These are phyloP conservation scores for Irpex lacteus DNA, from an alignment of 1,284 basidiomycete species.

Conservation along the genomic window DNA sequence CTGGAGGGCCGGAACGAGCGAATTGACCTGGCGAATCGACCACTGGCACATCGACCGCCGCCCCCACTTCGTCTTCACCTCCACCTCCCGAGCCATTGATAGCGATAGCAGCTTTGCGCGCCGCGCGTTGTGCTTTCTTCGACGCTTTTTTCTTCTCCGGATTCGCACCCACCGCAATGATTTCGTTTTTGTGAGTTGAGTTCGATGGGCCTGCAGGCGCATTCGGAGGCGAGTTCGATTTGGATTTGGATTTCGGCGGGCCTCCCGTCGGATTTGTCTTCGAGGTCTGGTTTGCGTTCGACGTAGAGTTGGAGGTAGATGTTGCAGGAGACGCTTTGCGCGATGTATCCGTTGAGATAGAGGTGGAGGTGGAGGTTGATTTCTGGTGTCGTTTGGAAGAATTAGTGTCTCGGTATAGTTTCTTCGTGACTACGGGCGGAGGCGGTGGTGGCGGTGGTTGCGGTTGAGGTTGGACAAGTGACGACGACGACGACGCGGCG, in stretches of 20 bases:
- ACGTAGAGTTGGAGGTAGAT: too few species aligned
- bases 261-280: too few species aligned
- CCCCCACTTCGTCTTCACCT: background rate
- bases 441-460: background rate
- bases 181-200: too few species aligned
- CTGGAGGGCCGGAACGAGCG: too few species aligned
- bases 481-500: background rate
- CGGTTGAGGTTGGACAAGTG: background rate
- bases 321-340: background rate
- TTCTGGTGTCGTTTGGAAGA: background rate
- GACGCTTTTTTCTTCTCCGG: slow-evolving; percentile 8
- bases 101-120: background rate
- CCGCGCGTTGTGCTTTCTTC: background rate
- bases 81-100: background rate
- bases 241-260: too few species aligned
- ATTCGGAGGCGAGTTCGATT: too few species aligned
- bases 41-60: background rate
- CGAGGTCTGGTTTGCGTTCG: too few species aligned
- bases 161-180: too few species aligned
- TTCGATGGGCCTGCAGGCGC: too few species aligned
- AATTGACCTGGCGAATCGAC: background rate
- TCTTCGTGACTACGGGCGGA: background rate
- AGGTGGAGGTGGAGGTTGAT: background rate
- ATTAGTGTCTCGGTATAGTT: slow-evolving; percentile 1
- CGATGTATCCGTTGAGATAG: background rate